phyloP scores from a whole-genome alignment of 2,329 filamentous ascomycete species.

The Orbilia brochopaga region DNA sequence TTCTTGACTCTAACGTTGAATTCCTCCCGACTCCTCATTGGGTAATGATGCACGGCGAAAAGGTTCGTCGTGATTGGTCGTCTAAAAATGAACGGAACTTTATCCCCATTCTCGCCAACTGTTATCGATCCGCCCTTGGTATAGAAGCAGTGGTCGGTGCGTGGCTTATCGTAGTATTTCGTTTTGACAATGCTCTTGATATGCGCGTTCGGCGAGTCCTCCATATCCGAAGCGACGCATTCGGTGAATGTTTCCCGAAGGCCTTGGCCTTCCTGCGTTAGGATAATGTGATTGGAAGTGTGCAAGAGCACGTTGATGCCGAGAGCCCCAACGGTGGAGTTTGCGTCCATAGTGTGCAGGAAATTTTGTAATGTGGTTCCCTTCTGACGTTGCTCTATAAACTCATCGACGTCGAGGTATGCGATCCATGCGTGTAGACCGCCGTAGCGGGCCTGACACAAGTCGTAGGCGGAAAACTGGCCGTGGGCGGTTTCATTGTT shows the following conservation, averaged over 20 bases:
- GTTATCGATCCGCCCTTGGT: conserved; percentile 36
- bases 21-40: conserved; percentile 56
- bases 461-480: conserved; percentile 51
- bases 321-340: conserved; percentile 55
- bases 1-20: conserved; percentile 50
- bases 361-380: conserved; percentile 54
- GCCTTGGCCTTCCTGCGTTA: conserved; percentile 52
- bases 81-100: conserved; percentile 52
- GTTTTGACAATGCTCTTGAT: conserved; percentile 57
- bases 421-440: conserved; percentile 56
- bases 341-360: conserved; percentile 51
- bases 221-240: conserved; percentile 54
- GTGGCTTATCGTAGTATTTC: conserved; percentile 51
- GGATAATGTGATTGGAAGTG: conserved; percentile 54
- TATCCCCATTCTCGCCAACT: conserved; percentile 50
- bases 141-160: conserved; percentile 43
- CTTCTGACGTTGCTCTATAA: conserved; percentile 54
- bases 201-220: conserved; percentile 55
- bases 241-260: conserved; percentile 55
- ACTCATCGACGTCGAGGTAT: conserved; percentile 57
- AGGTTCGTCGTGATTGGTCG: conserved; percentile 55
- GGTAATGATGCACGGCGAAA: conserved; percentile 57
- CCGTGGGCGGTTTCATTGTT: conserved; percentile 26
- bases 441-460: conserved; percentile 53
- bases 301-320: conserved; percentile 57